Evolutionary conservation across 345 rosid species (phyloP).

Genomic region (Citrus trifoliata): DNA sequence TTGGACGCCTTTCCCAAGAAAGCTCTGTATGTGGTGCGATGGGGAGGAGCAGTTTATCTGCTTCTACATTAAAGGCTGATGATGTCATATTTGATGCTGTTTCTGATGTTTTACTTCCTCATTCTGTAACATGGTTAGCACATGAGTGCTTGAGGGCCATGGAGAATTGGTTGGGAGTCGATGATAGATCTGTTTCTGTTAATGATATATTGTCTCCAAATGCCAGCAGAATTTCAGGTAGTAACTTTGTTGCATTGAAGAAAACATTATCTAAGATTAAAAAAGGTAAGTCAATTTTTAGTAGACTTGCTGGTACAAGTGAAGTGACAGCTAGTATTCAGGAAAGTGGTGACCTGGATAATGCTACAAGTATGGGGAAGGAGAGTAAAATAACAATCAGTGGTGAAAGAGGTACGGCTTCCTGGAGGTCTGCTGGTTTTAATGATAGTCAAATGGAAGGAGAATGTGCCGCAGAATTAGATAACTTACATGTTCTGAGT

Average conservation of each 20-base stretch:
- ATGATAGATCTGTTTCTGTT: constrained; percentile 45
- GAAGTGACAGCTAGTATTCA: constrained; percentile 37
- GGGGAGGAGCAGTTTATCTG: constrained; percentile 42
- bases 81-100: constrained; percentile 32
- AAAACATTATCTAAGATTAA: constrained; percentile 49
- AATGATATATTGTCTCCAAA: constrained; percentile 28
- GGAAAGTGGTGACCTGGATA: constrained; percentile 36
- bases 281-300: constrained; percentile 50
- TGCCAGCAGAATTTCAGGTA: constrained; percentile 30
- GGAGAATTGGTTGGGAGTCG: constrained; percentile 63
- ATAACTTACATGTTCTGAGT: constrained; percentile 40
- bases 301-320: constrained; percentile 51
- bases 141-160: constrained; percentile 73
- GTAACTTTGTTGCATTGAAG: constrained; percentile 52
- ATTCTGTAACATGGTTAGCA: constrained; percentile 53
- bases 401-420: constrained; percentile 29
- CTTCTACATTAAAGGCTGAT: constrained; percentile 31
- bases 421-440: constrained; percentile 27
- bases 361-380: constrained; percentile 26
- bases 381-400: constrained; percentile 26
- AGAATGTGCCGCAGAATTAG: constrained; percentile 29
- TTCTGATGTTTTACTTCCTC: constrained; percentile 42
- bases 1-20: constrained; percentile 72
- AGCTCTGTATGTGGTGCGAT: constrained; percentile 60
- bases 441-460: constrained; percentile 36